These are phyloP conservation scores for Paulownia fortunei DNA, from an alignment of 257 asterid genomes.

Conservation along the genomic window DNA sequence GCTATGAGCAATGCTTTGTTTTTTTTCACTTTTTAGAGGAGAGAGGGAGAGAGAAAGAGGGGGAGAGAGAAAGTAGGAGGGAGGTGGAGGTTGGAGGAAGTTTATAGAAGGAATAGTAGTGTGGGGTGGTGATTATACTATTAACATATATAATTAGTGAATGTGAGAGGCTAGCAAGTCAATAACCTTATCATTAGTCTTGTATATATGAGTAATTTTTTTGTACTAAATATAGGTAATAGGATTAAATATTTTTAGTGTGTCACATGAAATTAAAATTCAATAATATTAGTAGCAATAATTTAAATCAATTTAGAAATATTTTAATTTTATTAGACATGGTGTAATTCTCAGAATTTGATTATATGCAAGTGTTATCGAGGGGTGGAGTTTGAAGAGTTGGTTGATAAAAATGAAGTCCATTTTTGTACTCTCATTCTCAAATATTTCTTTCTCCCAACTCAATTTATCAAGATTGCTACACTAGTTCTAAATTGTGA, in stretches of 20 bases:
- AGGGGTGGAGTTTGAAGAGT: neutral
- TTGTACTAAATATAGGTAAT: slow-evolving; percentile 34
- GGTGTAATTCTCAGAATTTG: too few relatives aligned
- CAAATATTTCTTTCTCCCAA: neutral
- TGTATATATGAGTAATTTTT: neutral
- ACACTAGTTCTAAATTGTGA: neutral
- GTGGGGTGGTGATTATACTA: slow-evolving; percentile 43
- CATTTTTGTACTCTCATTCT: neutral
- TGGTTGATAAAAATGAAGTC: neutral
- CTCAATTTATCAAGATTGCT: neutral
- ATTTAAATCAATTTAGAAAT: too few relatives aligned
- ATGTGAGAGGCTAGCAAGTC: slow-evolving; percentile 48
- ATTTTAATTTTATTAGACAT: neutral
- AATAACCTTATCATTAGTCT: slow-evolving; percentile 8
- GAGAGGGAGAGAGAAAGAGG: slow-evolving; percentile 25
- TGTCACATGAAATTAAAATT: neutral
- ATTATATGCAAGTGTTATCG: neutral
- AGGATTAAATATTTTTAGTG: neutral
- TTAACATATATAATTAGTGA: slow-evolving; percentile 37
- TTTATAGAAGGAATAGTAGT: slow-evolving; percentile 33
- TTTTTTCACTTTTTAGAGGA: slow-evolving; percentile 21
- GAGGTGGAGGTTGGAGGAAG: slow-evolving; percentile 35
- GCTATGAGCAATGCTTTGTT: neutral
- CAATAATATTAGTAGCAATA: too few relatives aligned
- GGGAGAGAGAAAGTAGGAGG: slow-evolving; percentile 41